A percentile compares a stretch with the other conserved stretches of the same genome.
phyloP scores from a whole-genome alignment of 2,329 filamentous ascomycete species.

The Zopfia rhizophila region DNA sequence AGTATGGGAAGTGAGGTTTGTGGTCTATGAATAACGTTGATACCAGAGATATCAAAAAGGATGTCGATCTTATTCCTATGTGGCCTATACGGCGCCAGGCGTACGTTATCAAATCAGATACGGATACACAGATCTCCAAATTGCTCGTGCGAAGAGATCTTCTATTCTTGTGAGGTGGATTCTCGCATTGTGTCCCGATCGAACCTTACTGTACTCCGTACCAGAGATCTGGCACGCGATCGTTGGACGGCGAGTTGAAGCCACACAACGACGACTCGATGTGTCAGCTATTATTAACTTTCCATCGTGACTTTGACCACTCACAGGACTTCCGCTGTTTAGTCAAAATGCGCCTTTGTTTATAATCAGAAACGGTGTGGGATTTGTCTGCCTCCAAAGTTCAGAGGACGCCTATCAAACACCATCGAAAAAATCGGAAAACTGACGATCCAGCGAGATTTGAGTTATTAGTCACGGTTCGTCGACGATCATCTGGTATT shows the following conservation, averaged over 20 bases:
- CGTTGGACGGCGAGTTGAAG: neutral
- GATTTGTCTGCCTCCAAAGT: neutral
- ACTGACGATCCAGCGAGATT: constrained; percentile 1
- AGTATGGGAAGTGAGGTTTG: constrained; percentile 50
- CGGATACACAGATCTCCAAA: constrained; percentile 17
- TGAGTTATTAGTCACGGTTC: neutral
- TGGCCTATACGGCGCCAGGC: constrained; percentile 5
- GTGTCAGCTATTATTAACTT: neutral
- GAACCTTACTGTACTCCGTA: too few relatives aligned
- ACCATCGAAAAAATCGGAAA: constrained; percentile 4
- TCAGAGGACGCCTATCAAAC: neutral
- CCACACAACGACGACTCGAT: neutral
- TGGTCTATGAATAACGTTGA: constrained; percentile 3
- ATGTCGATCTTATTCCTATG: constrained; percentile 17
- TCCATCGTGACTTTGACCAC: too few relatives aligned
- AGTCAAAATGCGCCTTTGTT: constrained; percentile 1
- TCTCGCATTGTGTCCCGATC: too few relatives aligned
- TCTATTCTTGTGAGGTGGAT: constrained; percentile 16
- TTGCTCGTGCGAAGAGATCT: constrained; percentile 15
- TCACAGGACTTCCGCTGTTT: too few relatives aligned
- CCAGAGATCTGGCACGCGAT: neutral
- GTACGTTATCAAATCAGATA: constrained; percentile 23
- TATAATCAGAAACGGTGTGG: neutral
- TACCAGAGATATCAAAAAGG: neutral
- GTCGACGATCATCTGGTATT: neutral